These are phyloP conservation scores for Carpinus fangiana DNA, from an alignment of 306 rosid genomes.

Conservation along the genomic window DNA sequence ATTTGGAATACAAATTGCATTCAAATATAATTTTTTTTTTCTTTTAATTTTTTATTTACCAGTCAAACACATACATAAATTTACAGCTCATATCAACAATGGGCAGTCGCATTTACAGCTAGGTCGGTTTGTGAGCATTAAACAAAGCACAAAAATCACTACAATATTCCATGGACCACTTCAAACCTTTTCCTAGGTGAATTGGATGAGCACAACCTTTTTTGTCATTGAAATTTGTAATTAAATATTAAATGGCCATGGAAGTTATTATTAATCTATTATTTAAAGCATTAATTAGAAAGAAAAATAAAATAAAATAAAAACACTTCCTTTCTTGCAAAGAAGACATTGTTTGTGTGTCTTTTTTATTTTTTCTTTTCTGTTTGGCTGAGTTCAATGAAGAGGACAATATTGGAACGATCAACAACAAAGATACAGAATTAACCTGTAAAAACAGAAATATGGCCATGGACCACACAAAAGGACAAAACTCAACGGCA, in stretches of 20 bases:
- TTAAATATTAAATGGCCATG: background rate
- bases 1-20: too few species aligned
- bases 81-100: background rate
- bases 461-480: slow-evolving; percentile 9
- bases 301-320: background rate
- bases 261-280: background rate
- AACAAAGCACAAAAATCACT: background rate
- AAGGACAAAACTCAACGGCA: slow-evolving; percentile 29
- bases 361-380: background rate
- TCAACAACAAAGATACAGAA: slow-evolving; percentile 18
- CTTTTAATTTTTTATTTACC: too few species aligned
- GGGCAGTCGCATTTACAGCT: background rate
- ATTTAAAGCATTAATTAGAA: background rate
- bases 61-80: too few species aligned
- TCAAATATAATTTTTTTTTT: too few species aligned
- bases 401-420: slow-evolving; percentile 1
- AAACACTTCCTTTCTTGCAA: background rate
- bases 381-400: background rate
- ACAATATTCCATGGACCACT: background rate
- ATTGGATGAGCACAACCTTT: background rate
- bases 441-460: slow-evolving; percentile 1
- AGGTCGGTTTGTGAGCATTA: background rate
- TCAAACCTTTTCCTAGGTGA: background rate
- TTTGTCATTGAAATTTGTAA: background rate
- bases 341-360: background rate